A percentile compares a stretch with the other conserved stretches of the same genome.
phyloP scores from a whole-genome alignment of 2,329 filamentous ascomycete species.

The Orbilia quercus region DNA sequence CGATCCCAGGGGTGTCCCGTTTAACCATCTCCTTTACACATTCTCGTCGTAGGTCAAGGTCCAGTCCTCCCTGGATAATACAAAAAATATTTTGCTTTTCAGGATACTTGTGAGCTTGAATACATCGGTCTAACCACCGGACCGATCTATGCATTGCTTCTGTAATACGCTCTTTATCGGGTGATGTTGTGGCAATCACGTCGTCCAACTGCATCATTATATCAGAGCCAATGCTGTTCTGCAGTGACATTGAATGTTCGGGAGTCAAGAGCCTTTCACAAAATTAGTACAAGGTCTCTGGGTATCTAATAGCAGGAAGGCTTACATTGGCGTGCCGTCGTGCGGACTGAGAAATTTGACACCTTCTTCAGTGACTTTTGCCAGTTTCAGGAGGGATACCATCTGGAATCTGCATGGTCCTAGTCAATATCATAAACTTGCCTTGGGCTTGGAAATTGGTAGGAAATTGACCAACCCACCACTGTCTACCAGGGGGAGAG shows the following conservation, averaged over 20 bases:
- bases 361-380: constrained; percentile 92
- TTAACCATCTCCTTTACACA: constrained; percentile 89
- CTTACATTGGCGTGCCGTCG: constrained; percentile 87
- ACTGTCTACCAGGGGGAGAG: constrained; percentile 66
- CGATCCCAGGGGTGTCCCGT: constrained; percentile 92
- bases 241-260: constrained; percentile 93
- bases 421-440: constrained; percentile 4
- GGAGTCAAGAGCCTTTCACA: constrained; percentile 80
- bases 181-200: constrained; percentile 94
- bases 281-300: background rate
- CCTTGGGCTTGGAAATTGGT: constrained; percentile 31
- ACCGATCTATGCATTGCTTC: constrained; percentile 96
- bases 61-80: constrained; percentile 95
- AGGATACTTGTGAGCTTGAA: constrained; percentile 85
- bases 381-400: constrained; percentile 93
- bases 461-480: constrained; percentile 69
- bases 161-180: constrained; percentile 85
- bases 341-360: constrained; percentile 96
- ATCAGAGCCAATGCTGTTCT: constrained; percentile 97
- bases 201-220: constrained; percentile 99
- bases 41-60: constrained; percentile 83
- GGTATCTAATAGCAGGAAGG: background rate
- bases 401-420: constrained; percentile 83
- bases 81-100: constrained; percentile 91
- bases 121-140: constrained; percentile 95